These are phyloP conservation scores for Hymenoscyphus scutula DNA, from an alignment of 2,329 filamentous ascomycete species.

Conservation along the genomic window DNA sequence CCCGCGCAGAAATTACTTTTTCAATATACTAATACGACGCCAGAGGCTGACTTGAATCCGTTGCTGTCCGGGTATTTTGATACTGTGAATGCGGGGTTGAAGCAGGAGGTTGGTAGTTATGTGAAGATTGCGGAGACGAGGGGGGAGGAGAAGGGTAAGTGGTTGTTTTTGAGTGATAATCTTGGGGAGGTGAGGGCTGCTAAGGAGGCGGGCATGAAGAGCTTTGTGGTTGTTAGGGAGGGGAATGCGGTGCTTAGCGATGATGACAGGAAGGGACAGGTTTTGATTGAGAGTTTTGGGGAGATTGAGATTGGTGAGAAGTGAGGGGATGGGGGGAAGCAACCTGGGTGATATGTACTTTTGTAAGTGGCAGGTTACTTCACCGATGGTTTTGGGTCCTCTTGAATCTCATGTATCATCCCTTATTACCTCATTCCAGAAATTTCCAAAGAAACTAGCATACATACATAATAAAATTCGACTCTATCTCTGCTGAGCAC, in stretches of 20 bases:
- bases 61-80: constrained; percentile 70
- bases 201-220: constrained; percentile 59
- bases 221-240: constrained; percentile 61
- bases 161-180: constrained; percentile 82
- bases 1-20: constrained; percentile 80
- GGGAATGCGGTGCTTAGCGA: constrained; percentile 65
- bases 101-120: constrained; percentile 68
- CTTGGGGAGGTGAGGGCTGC: constrained; percentile 66
- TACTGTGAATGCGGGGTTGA: constrained; percentile 75
- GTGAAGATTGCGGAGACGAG: constrained; percentile 33
- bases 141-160: constrained; percentile 49
- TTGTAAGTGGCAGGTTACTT: too few species aligned
- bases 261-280: constrained; percentile 40
- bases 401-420: too few species aligned
- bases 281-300: constrained; percentile 33
- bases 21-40: constrained; percentile 54
- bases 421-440: too few species aligned
- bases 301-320: constrained; percentile 17
- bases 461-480: too few species aligned
- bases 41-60: constrained; percentile 52
- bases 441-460: too few species aligned
- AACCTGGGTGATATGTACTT: too few species aligned
- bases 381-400: too few species aligned
- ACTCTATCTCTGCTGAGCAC: too few species aligned
- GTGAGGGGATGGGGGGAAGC: not conserved